A percentile compares a stretch with the other conserved stretches of the same genome.
Conservation (phyloP, 345 rosid genomes). For the Erysimum cheiranthoides region DNA sequence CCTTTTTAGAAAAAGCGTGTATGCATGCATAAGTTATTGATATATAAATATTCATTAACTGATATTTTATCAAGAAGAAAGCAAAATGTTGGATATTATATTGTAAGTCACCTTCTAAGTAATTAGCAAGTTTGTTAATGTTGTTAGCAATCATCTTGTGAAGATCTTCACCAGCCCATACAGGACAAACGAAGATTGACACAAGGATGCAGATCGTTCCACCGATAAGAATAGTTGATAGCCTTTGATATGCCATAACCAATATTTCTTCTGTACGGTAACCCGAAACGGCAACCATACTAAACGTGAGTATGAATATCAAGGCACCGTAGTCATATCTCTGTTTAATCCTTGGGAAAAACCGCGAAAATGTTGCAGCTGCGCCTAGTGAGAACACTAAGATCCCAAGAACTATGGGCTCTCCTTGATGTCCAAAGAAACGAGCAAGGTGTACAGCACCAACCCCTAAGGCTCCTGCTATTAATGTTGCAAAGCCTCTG, state of each 20-base stretch:
- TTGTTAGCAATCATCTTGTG: slow-evolving; percentile 56
- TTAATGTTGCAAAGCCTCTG: slow-evolving; percentile 72
- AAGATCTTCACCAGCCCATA: slow-evolving; percentile 85
- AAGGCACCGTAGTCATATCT: slow-evolving; percentile 85
- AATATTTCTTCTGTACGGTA: slow-evolving; percentile 60
- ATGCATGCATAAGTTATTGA: slow-evolving; percentile 3
- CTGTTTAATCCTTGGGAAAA: slow-evolving; percentile 73
- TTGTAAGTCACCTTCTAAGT: slow-evolving; percentile 59
- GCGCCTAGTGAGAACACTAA: slow-evolving; percentile 75
- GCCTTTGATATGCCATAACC: slow-evolving; percentile 57
- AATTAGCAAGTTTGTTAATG: slow-evolving; percentile 61
- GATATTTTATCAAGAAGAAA: neutral
- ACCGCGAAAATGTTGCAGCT: slow-evolving; percentile 68
- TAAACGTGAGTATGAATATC: slow-evolving; percentile 81
- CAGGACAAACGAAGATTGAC: slow-evolving; percentile 61
- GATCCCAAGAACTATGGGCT: slow-evolving; percentile 68
- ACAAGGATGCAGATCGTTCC: slow-evolving; percentile 56
- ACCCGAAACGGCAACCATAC: slow-evolving; percentile 77
- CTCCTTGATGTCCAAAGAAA: slow-evolving; percentile 62
- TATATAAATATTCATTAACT: neutral
- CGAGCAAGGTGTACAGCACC: slow-evolving; percentile 68
- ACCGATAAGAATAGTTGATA: slow-evolving; percentile 73
- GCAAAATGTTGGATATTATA: slow-evolving; percentile 7
- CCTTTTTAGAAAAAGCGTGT: slow-evolving; percentile 48
- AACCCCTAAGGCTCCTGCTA: slow-evolving; percentile 66